Percentiles rank a stretch among this genome's conserved stretches.
Conservation (phyloP, 495 filamentous ascomycete species). For the Neurospora tetraspora region DNA sequence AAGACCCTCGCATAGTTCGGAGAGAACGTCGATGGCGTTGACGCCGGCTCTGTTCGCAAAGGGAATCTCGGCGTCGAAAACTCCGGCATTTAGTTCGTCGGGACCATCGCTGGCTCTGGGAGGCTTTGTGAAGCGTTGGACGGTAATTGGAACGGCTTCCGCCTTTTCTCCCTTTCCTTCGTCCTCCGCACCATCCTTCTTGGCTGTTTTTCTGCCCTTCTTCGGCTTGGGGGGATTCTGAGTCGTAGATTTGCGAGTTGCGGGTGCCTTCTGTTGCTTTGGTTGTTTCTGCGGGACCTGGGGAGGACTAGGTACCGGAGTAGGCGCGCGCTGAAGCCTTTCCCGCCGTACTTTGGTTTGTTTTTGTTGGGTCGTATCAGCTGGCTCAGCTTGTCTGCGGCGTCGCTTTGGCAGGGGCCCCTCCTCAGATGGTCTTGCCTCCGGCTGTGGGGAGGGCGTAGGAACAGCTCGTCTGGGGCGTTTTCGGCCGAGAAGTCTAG, state of each 20-base stretch:
- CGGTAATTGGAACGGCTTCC: constrained; percentile 30
- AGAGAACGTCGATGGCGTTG: constrained; percentile 58
- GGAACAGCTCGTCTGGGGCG: constrained; percentile 23
- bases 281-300: neutral
- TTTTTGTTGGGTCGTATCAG: constrained; percentile 28
- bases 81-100: constrained; percentile 19
- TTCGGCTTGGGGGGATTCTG: constrained; percentile 4
- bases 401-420: constrained; percentile 25
- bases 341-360: constrained; percentile 15
- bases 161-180: constrained; percentile 13
- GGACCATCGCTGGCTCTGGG: constrained; percentile 4
- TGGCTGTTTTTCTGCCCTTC: constrained; percentile 4
- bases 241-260: constrained; percentile 10
- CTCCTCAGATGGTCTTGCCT: constrained; percentile 11
- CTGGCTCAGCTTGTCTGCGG: constrained; percentile 13
- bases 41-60: constrained; percentile 51
- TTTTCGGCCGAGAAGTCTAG: constrained; percentile 25
- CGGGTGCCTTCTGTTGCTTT: constrained; percentile 9
- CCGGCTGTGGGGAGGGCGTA: constrained; percentile 21
- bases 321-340: neutral
- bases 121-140: constrained; percentile 37
- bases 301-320: neutral
- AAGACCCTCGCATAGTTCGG: constrained; percentile 60
- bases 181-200: constrained; percentile 6
- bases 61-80: constrained; percentile 36